These are phyloP conservation scores for Trametes cubensis DNA, from an alignment of 768 basidiomycete species.

Conservation along the genomic window DNA sequence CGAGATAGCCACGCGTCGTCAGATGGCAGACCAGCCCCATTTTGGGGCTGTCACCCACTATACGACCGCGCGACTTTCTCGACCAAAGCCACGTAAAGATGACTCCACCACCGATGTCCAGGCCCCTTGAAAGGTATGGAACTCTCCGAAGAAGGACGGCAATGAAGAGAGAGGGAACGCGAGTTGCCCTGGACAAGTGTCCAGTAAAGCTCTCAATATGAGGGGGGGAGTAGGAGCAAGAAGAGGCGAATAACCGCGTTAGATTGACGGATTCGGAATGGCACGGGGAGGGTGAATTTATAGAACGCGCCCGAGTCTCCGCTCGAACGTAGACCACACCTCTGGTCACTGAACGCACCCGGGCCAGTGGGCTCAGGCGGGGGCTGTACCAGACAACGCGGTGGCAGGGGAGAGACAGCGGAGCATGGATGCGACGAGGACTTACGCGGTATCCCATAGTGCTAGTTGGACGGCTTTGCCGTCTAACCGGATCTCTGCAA, in stretches of 20 bases:
- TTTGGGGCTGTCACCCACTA: background rate
- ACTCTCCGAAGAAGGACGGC: background rate
- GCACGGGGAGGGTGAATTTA: constrained; percentile 11
- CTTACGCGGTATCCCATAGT: constrained; percentile 97
- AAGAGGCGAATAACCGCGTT: background rate
- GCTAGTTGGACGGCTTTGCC: constrained; percentile 97
- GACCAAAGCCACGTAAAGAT: background rate
- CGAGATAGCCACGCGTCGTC: background rate
- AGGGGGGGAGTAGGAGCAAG: background rate
- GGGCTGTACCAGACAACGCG: background rate
- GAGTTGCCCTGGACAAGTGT: background rate
- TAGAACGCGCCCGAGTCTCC: constrained; percentile 13
- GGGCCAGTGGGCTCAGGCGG: background rate
- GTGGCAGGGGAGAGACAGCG: background rate
- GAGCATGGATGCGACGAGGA: background rate
- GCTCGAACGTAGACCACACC: constrained; percentile 4
- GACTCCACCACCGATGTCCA: too few species aligned
- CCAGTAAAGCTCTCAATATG: background rate
- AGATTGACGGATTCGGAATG: constrained; percentile 5
- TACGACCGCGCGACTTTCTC: background rate
- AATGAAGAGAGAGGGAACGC: background rate
- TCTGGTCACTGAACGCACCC: background rate
- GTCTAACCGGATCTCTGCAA: constrained; percentile 96
- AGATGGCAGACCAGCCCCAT: background rate
- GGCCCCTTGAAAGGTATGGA: too few species aligned